Evolutionary conservation across 2,329 filamentous ascomycete genomes (phyloP).

Genomic region (Zasmidium citrigriseum): DNA sequence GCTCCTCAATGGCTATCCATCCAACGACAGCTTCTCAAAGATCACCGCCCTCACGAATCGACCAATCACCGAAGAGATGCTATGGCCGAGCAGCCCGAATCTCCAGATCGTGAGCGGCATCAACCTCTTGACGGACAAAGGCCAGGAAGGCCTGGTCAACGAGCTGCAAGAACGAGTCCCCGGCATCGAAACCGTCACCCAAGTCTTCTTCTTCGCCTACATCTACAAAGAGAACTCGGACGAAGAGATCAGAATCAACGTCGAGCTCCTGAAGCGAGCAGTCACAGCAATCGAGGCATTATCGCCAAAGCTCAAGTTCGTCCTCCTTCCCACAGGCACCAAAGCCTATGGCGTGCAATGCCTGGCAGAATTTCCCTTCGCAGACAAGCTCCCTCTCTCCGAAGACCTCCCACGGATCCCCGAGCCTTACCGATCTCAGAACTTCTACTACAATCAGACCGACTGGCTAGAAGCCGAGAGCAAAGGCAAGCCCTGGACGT

Average conservation of each 20-base stretch:
- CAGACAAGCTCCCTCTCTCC: slow-evolving; percentile 36
- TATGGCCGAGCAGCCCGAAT: slow-evolving; percentile 43
- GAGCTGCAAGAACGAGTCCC: slow-evolving; percentile 36
- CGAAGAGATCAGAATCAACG: slow-evolving; percentile 41
- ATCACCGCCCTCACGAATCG: slow-evolving; percentile 53
- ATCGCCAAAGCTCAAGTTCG: slow-evolving; percentile 40
- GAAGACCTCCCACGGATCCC: slow-evolving; percentile 36
- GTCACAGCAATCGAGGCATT: slow-evolving; percentile 39
- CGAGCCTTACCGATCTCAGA: slow-evolving; percentile 30
- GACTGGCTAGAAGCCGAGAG: slow-evolving; percentile 37
- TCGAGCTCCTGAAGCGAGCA: slow-evolving; percentile 44
- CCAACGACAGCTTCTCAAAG: slow-evolving; percentile 44
- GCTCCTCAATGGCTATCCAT: slow-evolving; percentile 49
- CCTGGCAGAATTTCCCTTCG: slow-evolving; percentile 40
- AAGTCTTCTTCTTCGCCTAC: slow-evolving; percentile 44
- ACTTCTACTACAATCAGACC: slow-evolving; percentile 41
- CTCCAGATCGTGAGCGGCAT: slow-evolving; percentile 46
- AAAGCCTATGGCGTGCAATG: slow-evolving; percentile 47
- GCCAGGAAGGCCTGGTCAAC: slow-evolving; percentile 30
- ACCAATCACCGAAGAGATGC: slow-evolving; percentile 37
- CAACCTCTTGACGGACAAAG: slow-evolving; percentile 43
- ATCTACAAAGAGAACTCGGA: slow-evolving; percentile 38
- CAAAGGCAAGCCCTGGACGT: slow-evolving; percentile 38
- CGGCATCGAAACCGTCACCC: slow-evolving; percentile 42
- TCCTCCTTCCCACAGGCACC: slow-evolving; percentile 39